Percentiles rank a stretch among this genome's conserved stretches.
Evolutionary conservation across 1,139 yeast genomes (phyloP).

Genomic region (Debaryomyces psychrophilus): DNA sequence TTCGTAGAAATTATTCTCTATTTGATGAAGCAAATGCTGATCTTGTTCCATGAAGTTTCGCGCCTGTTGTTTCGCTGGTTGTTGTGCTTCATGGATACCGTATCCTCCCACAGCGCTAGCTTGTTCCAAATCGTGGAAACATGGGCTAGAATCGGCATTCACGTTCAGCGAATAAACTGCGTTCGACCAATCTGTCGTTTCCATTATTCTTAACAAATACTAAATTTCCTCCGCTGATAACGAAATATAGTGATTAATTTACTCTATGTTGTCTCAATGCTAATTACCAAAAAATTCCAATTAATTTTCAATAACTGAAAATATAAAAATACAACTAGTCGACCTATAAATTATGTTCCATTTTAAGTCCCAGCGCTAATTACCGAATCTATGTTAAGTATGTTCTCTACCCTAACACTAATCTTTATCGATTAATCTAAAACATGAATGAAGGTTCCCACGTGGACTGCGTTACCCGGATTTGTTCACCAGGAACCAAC

Average conservation of each 20-base stretch:
- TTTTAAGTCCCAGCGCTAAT: not conserved
- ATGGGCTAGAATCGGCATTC: conserved; percentile 9
- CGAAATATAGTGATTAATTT: not conserved
- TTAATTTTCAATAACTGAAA: not conserved
- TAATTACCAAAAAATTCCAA: not conserved
- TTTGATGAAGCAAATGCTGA: conserved; percentile 29
- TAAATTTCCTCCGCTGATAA: not conserved
- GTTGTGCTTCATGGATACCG: not conserved
- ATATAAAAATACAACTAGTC: not conserved
- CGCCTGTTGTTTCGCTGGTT: not conserved
- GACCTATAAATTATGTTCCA: not conserved
- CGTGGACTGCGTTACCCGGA: conserved; percentile 1
- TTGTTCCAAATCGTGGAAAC: conserved; percentile 11
- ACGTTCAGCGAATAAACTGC: conserved; percentile 9
- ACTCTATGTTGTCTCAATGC: not conserved
- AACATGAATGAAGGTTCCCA: not conserved
- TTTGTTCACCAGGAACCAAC: not conserved
- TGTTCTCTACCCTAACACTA: not conserved
- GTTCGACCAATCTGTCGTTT: conserved; percentile 11
- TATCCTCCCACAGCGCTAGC: not conserved
- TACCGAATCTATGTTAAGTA: not conserved
- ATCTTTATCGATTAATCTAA: not conserved
- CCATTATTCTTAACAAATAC: conserved; percentile 8
- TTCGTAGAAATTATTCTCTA: conserved; percentile 30
- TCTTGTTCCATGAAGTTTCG: conserved; percentile 25